Percentiles rank a stretch among this genome's conserved stretches.
Conservation (phyloP, 208 protist genomes). For the Acanthamoeba sp. region DNA sequence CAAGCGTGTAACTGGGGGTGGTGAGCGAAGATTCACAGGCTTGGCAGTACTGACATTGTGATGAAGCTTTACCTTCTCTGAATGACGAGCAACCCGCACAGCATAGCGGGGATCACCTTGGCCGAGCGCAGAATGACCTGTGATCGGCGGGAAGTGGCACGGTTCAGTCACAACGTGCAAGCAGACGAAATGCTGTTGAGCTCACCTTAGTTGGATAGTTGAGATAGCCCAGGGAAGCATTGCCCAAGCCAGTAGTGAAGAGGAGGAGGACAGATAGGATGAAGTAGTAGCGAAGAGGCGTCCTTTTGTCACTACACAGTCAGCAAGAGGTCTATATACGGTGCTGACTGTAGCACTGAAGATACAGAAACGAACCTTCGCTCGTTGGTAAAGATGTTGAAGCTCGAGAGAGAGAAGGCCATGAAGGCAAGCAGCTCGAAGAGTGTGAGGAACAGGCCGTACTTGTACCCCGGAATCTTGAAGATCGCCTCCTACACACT, state of each 20-base stretch:
- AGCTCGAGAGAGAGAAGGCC: neutral
- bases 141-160: neutral
- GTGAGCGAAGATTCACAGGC: neutral
- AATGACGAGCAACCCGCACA: neutral
- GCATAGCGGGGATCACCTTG: slow-evolving; percentile 9
- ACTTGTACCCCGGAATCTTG: neutral
- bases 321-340: no score
- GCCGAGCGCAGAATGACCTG: slow-evolving; percentile 9
- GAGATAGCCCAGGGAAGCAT: neutral
- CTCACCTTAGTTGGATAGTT: slow-evolving; percentile 7
- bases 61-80: neutral
- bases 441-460: slow-evolving; percentile 29
- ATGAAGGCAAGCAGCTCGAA: slow-evolving; percentile 19
- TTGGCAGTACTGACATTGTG: neutral
- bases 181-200: neutral
- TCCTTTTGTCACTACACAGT: neutral
- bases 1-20: neutral
- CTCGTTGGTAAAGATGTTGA: neutral
- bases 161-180: no score
- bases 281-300: slow-evolving; percentile 18
- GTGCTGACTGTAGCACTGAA: no score
- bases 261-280: neutral
- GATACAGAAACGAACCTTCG: neutral
- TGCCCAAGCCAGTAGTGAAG: neutral
- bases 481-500: neutral